Conservation (phyloP, 140 eudicot species). For the Anethum foeniculum region DNA sequence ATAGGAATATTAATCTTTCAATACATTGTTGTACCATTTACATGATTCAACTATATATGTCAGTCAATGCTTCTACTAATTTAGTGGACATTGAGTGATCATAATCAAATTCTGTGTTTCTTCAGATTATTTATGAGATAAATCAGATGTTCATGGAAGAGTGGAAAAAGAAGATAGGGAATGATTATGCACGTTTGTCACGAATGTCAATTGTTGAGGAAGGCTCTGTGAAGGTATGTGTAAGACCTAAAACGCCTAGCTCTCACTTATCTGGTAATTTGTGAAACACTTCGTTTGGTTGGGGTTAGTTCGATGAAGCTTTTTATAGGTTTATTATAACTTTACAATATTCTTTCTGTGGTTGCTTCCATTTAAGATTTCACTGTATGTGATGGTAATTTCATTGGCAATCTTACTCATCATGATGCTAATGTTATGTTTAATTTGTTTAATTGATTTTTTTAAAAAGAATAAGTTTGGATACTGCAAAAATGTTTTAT, state of each 20-base stretch:
- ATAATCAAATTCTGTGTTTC: not conserved
- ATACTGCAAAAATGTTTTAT: not conserved
- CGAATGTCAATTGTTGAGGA: constrained; percentile 56
- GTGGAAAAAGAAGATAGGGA: constrained; percentile 41
- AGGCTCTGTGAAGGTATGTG: constrained; percentile 52
- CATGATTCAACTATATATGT: not conserved
- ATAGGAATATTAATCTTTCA: not conserved
- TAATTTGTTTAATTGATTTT: not conserved
- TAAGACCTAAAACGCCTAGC: not conserved
- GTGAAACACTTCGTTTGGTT: not conserved
- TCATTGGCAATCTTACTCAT: not conserved
- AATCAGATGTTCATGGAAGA: constrained; percentile 48
- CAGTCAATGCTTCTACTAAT: not conserved
- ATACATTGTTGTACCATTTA: not conserved
- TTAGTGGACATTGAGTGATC: not conserved
- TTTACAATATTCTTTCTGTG: not conserved
- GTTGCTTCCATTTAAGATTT: not conserved
- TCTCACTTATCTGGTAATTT: not conserved
- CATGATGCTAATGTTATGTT: not conserved
- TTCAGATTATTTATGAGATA: constrained; percentile 53
- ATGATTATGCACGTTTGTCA: constrained; percentile 39
- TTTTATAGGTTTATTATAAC: not conserved
- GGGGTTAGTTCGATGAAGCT: not conserved
- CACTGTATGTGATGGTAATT: not conserved
- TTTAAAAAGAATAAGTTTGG: not conserved